Evolutionary conservation across 495 filamentous ascomycete species (phyloP).

Genomic region (Hypoxylon fragiforme): DNA sequence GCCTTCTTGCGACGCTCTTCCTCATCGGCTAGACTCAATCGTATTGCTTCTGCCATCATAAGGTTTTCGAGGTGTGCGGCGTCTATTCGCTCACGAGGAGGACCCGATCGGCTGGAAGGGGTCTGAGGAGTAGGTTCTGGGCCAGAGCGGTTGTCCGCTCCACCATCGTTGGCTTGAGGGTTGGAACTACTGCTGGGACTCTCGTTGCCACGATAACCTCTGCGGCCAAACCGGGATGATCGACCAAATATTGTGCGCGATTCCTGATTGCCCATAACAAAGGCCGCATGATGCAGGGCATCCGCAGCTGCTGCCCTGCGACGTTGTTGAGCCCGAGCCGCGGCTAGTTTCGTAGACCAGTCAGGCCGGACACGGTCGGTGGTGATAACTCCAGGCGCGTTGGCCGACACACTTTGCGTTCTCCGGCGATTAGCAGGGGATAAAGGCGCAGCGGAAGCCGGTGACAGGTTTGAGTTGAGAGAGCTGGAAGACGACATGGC

Average conservation of each 20-base stretch:
- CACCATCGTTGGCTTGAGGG: slow-evolving; percentile 37
- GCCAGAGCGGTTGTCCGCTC: slow-evolving; percentile 30
- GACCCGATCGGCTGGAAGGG: slow-evolving; percentile 21
- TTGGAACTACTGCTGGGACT: slow-evolving; percentile 36
- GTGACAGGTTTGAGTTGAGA: slow-evolving; percentile 50
- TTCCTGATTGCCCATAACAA: slow-evolving; percentile 73
- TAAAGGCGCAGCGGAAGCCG: slow-evolving; percentile 38
- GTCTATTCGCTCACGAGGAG: slow-evolving; percentile 27
- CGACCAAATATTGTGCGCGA: slow-evolving; percentile 47
- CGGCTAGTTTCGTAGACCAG: slow-evolving; percentile 87
- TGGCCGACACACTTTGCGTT: slow-evolving; percentile 81
- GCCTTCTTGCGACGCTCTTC: slow-evolving; percentile 83
- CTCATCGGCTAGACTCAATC: slow-evolving; percentile 83
- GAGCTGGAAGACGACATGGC: slow-evolving; percentile 69
- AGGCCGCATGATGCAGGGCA: slow-evolving; percentile 92
- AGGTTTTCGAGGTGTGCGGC: slow-evolving; percentile 82
- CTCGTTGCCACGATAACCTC: slow-evolving; percentile 39
- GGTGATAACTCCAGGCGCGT: slow-evolving; percentile 78
- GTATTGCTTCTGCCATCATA: slow-evolving; percentile 97
- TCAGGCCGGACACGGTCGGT: slow-evolving; percentile 92
- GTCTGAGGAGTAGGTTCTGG: slow-evolving; percentile 29
- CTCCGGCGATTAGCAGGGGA: slow-evolving; percentile 59
- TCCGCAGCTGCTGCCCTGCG: slow-evolving; percentile 91
- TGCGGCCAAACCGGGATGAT: slow-evolving; percentile 50
- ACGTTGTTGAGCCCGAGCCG: slow-evolving; percentile 80